Conservation (phyloP, 306 rosid species). For the Adenanthera pavonina region DNA sequence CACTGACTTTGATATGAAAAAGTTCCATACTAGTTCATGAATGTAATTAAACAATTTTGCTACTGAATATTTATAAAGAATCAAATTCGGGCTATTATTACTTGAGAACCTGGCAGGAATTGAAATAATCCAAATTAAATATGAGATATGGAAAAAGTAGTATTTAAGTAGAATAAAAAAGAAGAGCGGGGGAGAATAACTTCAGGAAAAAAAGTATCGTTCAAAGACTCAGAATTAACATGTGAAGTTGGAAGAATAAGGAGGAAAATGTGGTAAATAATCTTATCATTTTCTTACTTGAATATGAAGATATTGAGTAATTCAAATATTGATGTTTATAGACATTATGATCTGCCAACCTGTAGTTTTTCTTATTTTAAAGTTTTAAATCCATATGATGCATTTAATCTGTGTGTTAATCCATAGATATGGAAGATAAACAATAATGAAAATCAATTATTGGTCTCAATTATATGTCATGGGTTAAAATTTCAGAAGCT, state of each 20-base stretch:
- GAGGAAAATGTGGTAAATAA: slow-evolving; percentile 25
- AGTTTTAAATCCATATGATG: slow-evolving; percentile 30
- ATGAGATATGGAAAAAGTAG: neutral
- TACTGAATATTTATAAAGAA: slow-evolving; percentile 12
- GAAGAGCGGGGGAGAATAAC: neutral
- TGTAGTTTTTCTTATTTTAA: neutral
- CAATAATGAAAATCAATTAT: slow-evolving; percentile 39
- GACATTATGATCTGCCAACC: slow-evolving; percentile 11
- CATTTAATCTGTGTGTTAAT: slow-evolving; percentile 29
- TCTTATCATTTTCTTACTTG: neutral
- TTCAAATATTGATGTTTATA: slow-evolving; percentile 9
- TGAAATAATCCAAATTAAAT: no score
- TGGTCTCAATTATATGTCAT: slow-evolving; percentile 40
- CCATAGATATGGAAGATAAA: slow-evolving; percentile 34
- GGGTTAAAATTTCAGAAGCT: slow-evolving; percentile 37
- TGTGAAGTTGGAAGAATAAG: neutral
- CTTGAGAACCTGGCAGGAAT: no score
- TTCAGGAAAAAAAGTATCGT: neutral
- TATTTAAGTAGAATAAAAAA: neutral
- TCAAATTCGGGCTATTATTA: neutral
- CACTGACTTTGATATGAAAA: slow-evolving; percentile 5
- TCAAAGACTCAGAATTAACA: neutral
- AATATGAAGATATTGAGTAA: neutral
- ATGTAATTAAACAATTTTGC: slow-evolving; percentile 19
- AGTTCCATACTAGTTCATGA: slow-evolving; percentile 30